A percentile compares a stretch with the other conserved stretches of the same genome.
phyloP scores from a whole-genome alignment of 2,329 filamentous ascomycete species.

The Cryphonectria radicalis region DNA sequence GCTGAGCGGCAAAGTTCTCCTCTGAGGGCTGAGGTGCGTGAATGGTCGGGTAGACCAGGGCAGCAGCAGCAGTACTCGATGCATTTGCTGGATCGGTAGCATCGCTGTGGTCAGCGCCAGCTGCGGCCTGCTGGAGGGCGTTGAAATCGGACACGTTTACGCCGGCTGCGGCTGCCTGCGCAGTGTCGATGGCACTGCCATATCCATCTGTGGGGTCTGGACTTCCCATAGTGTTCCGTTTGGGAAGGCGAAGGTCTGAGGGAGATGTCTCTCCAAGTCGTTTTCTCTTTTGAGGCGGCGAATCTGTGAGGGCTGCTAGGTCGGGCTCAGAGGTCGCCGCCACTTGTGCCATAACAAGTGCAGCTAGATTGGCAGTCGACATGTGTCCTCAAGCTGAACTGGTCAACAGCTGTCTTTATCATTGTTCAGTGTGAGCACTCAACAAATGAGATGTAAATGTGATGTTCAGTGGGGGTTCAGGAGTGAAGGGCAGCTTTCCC shows the following conservation, averaged over 20 bases:
- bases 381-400: slow-evolving; percentile 46
- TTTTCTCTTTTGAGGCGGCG: slow-evolving; percentile 29
- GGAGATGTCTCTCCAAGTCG: slow-evolving; percentile 27
- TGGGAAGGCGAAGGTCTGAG: slow-evolving; percentile 26
- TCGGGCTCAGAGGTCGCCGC: slow-evolving; percentile 25
- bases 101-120: slow-evolving; percentile 47
- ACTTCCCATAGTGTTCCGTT: slow-evolving; percentile 25
- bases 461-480: neutral
- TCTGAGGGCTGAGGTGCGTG: slow-evolving; percentile 62
- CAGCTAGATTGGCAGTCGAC: slow-evolving; percentile 34
- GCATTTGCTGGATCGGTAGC: slow-evolving; percentile 56
- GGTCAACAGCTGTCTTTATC: slow-evolving; percentile 41
- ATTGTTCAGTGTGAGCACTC: neutral
- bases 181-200: slow-evolving; percentile 25
- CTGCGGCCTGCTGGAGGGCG: slow-evolving; percentile 59
- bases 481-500: neutral
- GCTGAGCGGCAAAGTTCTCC: slow-evolving; percentile 63
- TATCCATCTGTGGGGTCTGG: slow-evolving; percentile 28
- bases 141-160: slow-evolving; percentile 60
- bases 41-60: slow-evolving; percentile 63
- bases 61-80: slow-evolving; percentile 63
- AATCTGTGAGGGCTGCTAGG: slow-evolving; percentile 28
- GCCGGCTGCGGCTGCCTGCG: slow-evolving; percentile 53
- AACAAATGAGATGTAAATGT: neutral
- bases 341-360: slow-evolving; percentile 30